Evolutionary conservation across 2,329 filamentous ascomycete species (phyloP).

Genomic region (Chaetomium sp.): DNA sequence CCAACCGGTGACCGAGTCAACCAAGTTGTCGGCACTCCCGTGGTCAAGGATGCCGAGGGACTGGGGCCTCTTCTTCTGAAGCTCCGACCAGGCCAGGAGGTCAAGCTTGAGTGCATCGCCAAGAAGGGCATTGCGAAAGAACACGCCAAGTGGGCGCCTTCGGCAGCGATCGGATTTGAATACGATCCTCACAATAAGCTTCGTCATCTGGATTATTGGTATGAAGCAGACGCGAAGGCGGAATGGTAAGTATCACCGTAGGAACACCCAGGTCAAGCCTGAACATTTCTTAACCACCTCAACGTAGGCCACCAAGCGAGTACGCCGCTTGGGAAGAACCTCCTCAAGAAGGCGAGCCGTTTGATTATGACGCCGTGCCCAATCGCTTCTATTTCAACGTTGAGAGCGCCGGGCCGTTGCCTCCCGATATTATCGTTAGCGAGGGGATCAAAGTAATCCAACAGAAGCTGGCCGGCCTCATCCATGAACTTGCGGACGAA

Average conservation of each 20-base stretch:
- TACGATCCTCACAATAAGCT: constrained; percentile 98
- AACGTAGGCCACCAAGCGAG: constrained; percentile 67
- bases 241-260: constrained; percentile 63
- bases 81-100: constrained; percentile 79
- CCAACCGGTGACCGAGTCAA: constrained; percentile 65
- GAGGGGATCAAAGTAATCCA: constrained; percentile 85
- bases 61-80: constrained; percentile 85
- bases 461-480: constrained; percentile 76
- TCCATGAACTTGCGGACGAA: constrained; percentile 45
- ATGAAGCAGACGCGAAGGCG: constrained; percentile 71
- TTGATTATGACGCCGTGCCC: constrained; percentile 85
- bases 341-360: constrained; percentile 72
- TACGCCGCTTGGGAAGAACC: constrained; percentile 76
- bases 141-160: constrained; percentile 96
- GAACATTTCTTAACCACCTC: constrained; percentile 20
- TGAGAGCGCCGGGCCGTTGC: constrained; percentile 79
- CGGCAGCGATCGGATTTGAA: constrained; percentile 88
- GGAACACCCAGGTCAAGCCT: background rate
- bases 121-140: constrained; percentile 99
- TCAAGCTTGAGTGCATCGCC: constrained; percentile 84
- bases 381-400: constrained; percentile 88
- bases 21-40: constrained; percentile 68
- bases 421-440: constrained; percentile 83
- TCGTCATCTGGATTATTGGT: constrained; percentile 89
- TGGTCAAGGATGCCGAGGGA: constrained; percentile 76